Evolutionary conservation across 352 stramenopile species (phyloP).

Genomic region (Phytophthora pluvialis): DNA sequence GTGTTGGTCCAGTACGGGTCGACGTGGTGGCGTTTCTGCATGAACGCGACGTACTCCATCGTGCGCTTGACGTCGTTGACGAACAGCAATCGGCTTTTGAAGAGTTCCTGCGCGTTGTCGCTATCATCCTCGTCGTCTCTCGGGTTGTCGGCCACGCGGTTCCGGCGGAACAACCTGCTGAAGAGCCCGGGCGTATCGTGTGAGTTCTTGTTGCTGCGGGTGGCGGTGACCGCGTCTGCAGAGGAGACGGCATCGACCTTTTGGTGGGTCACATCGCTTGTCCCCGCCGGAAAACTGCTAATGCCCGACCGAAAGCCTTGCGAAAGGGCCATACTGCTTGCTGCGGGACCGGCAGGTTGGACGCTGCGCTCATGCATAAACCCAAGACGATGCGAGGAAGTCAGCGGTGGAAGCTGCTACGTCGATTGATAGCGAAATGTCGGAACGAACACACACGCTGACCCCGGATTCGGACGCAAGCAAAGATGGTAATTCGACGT

Average conservation of each 20-base stretch:
- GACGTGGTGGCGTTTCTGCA: conserved; percentile 48
- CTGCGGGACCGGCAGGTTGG: conserved; percentile 21
- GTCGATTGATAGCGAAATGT: background rate
- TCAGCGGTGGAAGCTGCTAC: conserved; percentile 9
- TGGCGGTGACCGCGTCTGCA: conserved; percentile 2
- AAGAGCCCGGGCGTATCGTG: conserved; percentile 7
- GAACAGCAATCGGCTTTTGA: conserved; percentile 73
- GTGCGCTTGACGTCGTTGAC: conserved; percentile 72
- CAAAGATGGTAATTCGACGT: background rate
- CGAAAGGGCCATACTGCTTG: conserved; percentile 33
- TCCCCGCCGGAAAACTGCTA: conserved; percentile 15
- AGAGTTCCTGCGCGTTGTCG: conserved; percentile 14
- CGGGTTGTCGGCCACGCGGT: conserved; percentile 11
- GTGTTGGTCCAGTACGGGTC: conserved; percentile 59
- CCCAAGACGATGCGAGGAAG: conserved; percentile 11
- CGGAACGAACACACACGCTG: background rate
- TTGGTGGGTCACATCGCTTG: conserved; percentile 8
- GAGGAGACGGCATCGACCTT: conserved; percentile 31
- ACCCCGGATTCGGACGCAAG: conserved; percentile 4
- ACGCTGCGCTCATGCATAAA: conserved; percentile 38
- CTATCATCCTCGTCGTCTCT: background rate
- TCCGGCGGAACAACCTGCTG: conserved; percentile 19
- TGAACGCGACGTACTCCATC: conserved; percentile 63
- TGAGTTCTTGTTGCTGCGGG: background rate
- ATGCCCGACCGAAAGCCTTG: conserved; percentile 21